A percentile compares a stretch with the other conserved stretches of the same genome.
These are phyloP conservation scores for Phlebiopsis gigantea DNA, from an alignment of 768 basidiomycete genomes.

Conservation along the genomic window DNA sequence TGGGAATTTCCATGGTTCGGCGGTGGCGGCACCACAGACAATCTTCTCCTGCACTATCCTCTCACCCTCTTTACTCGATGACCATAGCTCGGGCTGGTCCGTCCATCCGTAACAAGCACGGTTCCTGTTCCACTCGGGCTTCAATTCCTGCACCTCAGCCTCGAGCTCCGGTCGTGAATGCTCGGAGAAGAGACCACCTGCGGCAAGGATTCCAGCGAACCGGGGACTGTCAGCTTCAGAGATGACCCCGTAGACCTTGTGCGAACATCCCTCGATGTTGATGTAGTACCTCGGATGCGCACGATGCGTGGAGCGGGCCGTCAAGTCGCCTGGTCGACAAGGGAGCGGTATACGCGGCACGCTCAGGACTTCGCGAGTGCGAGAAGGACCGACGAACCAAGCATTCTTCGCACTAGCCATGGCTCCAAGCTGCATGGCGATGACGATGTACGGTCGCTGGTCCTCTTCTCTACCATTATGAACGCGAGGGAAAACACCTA, in stretches of 20 bases:
- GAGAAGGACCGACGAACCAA: neutral
- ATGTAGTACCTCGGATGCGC: neutral
- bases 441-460: constrained; percentile 16
- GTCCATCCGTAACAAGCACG: too few species aligned
- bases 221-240: too few species aligned
- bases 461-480: neutral
- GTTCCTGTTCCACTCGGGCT: too few species aligned
- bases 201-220: too few species aligned
- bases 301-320: neutral
- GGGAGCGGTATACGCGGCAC: neutral
- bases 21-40: too few species aligned
- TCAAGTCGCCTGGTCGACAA: neutral
- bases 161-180: too few species aligned
- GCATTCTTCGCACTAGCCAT: neutral
- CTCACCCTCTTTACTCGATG: too few species aligned
- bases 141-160: too few species aligned
- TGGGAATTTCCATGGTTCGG: too few species aligned
- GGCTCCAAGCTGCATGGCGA: constrained; percentile 18
- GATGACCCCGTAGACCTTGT: neutral
- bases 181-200: too few species aligned
- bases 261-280: neutral
- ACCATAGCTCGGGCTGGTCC: too few species aligned
- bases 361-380: neutral
- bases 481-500: constrained; percentile 12
- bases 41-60: too few species aligned